Base-by-base conservation (phyloP, 306 rosid genomes). In the Macrotyloma uniflorum region DNA sequence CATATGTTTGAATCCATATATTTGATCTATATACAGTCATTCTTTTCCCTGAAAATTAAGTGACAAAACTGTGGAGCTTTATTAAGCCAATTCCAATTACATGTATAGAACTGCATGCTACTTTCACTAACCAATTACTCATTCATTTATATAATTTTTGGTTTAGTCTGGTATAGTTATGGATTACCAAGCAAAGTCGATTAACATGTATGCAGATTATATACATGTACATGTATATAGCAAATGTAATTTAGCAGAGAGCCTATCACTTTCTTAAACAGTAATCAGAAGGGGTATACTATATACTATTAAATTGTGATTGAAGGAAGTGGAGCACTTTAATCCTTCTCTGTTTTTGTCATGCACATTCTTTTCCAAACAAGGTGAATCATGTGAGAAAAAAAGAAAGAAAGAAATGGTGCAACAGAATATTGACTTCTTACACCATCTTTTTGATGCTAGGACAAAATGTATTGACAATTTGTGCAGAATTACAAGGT, bases 401-500 rank as follows among this genome's bases (percentile, higher is more conserved):
- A 59, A 83, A 83, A 78, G 86, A 79, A 79, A 77, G 85, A 86
- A 80, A 84, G 83, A 58, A 82, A 90, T 80, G 87, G 81, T 40
- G 66, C 85, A 88, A 70, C 90, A 23, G 35, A 88, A 83, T 40
- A 84, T 88, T 88, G 90, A 90, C 91, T 86, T 79, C 40, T 46
- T 20, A 11, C 0, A 35, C 76, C 75, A 82, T 80, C 79, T 62
- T 63, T 77, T 70, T 58, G 22, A 77, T 53, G 81, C 63, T 74
- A 74, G 76, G 81, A 28, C 72, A 53, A 49, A 23, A 78, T 59
- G 54, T 7, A 49, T 75, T 13, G 61, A 55, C 45, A 50, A 58
- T n/a, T 67, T 71, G 42, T 18, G 26, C 40, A 65, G n/a, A 42
- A 42, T 23, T 71, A 30, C 49, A 49, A 63, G 18, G 40, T 72